phyloP scores from a whole-genome alignment of 2,329 filamentous ascomycete genomes.

The Neopestalotiopsis rosae region DNA sequence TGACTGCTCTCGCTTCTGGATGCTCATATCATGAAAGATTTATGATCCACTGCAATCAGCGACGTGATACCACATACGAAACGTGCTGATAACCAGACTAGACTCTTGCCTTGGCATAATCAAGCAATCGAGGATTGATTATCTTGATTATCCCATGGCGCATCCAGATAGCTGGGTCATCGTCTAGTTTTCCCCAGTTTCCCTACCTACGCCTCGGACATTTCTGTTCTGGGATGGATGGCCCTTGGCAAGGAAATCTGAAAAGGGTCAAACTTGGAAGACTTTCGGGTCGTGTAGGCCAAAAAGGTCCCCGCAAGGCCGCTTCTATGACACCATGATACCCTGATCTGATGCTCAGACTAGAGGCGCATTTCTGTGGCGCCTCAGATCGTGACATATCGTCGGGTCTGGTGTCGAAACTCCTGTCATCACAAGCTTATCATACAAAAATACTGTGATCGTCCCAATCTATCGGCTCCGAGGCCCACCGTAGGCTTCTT shows the following conservation, averaged over 20 bases:
- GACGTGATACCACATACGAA: not conserved
- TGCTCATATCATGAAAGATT: constrained; percentile 6
- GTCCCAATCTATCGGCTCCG: constrained; percentile 3
- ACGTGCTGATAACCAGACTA: not conserved
- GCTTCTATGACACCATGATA: not conserved
- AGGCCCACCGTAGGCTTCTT: not conserved
- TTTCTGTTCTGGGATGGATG: not conserved
- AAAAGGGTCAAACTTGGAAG: not conserved
- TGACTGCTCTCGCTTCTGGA: not conserved
- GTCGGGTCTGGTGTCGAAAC: constrained; percentile 5
- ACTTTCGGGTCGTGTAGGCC: not conserved
- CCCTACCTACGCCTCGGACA: not conserved
- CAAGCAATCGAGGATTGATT: not conserved
- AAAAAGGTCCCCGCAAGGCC: not conserved
- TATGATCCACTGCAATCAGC: not conserved
- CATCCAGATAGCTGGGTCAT: not conserved
- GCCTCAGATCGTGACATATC: constrained; percentile 8
- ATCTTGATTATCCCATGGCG: not conserved
- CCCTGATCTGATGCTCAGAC: not conserved
- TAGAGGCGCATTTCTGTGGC: not conserved
- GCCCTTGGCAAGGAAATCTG: not conserved
- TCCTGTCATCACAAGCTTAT: constrained; percentile 10
- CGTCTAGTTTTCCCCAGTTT: not conserved
- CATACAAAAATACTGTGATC: not conserved
- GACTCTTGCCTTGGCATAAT: not conserved